Base-by-base conservation (phyloP, 1,139 yeast species). In the Taphrina pruni region DNA sequence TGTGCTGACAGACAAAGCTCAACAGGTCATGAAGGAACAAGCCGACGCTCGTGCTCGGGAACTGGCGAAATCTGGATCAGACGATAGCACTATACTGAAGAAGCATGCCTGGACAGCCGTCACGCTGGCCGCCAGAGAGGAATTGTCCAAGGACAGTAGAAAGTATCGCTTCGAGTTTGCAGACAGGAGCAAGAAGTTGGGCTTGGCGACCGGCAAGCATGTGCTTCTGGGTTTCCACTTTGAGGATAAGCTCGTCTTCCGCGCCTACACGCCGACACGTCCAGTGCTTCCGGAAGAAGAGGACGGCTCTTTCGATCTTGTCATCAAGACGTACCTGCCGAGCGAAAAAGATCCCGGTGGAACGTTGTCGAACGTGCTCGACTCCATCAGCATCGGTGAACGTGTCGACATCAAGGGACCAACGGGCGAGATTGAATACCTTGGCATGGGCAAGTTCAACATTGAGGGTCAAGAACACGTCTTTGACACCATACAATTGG, bases 331-430 rank as follows among this genome's bases (percentile, higher is more conserved):
- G 36, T 69, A 69, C 38, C 76, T 77, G 56, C 79, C 80, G 0
- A 65, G 70, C 20, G 72, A 69, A 20, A 73, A 72, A 14, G 69
- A 69, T 14, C 75, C 87, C 67, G 80, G 79, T 62, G 97, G 97
- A 75, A 89, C 89, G 81, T 88, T 92, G 87, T 86, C 95, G 68
- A 82, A 82, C 76, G 96, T 91, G 80, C 81, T 91, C 71, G 86
- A 84, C 78, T 38, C 66, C 6, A 45, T 78, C 70, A 35, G 60
- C 7, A 46, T 75, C 39, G 80, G 80, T 0, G 73, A 74, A 7
- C n/a, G 20, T 12, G 69, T 78, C n/a, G 79, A 78, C 57, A 72
- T 77, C 35, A 83, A 86, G 75, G 88, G 88, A 12, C 88, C 88
- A 61, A 82, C 84, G 74, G 88, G 88, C 6, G 85, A 84, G 72